Conservation (phyloP, 306 rosid genomes). For the Trifolium fragiferum region DNA sequence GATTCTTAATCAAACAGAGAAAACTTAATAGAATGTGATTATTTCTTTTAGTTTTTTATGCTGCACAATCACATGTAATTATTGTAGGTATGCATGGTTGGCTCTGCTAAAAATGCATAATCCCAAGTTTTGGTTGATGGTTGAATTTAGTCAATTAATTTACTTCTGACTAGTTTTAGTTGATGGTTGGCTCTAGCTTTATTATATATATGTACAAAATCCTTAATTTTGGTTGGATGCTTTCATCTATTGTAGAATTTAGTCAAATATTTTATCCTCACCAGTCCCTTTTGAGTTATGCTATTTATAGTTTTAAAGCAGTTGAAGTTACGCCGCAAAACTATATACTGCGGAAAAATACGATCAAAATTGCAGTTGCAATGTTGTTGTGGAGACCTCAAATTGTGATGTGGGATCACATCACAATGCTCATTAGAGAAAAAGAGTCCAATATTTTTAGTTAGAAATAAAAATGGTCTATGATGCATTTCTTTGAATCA, state of each 20-base stretch:
- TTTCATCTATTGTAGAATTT: background rate
- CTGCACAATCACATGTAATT: conserved; percentile 50
- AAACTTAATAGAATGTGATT: conserved; percentile 48
- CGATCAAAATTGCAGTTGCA: too few relatives aligned
- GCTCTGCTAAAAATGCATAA: conserved; percentile 27
- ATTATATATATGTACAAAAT: conserved; percentile 4
- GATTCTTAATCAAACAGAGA: conserved; percentile 65
- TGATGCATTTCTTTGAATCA: too few relatives aligned
- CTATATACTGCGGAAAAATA: background rate
- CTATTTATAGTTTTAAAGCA: background rate
- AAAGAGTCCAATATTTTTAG: too few relatives aligned
- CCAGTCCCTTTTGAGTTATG: background rate
- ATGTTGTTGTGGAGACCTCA: too few relatives aligned
- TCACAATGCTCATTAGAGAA: too few relatives aligned
- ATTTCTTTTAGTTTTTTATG: conserved; percentile 47
- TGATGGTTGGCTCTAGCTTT: conserved; percentile 18
- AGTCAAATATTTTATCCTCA: background rate
- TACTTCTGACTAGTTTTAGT: background rate
- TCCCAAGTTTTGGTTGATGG: conserved; percentile 23
- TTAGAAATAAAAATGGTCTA: too few relatives aligned
- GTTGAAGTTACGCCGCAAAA: background rate
- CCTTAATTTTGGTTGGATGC: background rate
- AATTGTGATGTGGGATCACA: too few relatives aligned
- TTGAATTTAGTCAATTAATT: conserved; percentile 29
- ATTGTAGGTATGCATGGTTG: conserved; percentile 51